phyloP scores from a whole-genome alignment of 2,329 filamentous ascomycete genomes.

The Aschersonia sp. region DNA sequence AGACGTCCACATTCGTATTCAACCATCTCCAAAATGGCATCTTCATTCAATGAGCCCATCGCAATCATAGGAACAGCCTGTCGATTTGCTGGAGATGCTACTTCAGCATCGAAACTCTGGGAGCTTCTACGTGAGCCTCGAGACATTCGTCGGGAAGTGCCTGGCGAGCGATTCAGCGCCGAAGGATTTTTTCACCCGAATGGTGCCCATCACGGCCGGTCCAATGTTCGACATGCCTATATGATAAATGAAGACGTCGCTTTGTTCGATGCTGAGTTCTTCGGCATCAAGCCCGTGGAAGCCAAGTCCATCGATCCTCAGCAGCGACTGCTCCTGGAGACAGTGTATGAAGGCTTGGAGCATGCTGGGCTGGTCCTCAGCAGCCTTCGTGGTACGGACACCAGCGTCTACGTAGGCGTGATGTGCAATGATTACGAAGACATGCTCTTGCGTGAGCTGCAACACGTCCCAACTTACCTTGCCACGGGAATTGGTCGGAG shows the following conservation, averaged over 20 bases:
- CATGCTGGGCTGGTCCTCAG: conserved; percentile 18
- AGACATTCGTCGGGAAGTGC: conserved; percentile 2
- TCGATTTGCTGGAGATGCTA: conserved; percentile 7
- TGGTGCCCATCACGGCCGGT: conserved; percentile 10
- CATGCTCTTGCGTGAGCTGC: conserved; percentile 5
- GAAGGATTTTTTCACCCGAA: conserved; percentile 18
- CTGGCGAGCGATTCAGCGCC: conserved; percentile 7
- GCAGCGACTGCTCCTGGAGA: conserved; percentile 23
- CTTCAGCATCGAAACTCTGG: conserved; percentile 7
- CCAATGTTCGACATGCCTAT: conserved; percentile 9
- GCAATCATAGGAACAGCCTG: conserved; percentile 4
- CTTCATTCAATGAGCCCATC: background rate
- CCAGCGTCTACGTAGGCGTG: conserved; percentile 5
- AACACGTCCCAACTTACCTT: conserved; percentile 17
- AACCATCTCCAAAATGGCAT: too few relatives aligned
- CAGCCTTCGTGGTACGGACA: conserved; percentile 6
- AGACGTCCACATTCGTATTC: too few relatives aligned
- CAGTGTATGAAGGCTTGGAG: conserved; percentile 26
- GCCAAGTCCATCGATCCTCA: conserved; percentile 25
- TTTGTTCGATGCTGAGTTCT: conserved; percentile 22
- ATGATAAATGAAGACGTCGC: conserved; percentile 13
- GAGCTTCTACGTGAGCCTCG: conserved; percentile 3
- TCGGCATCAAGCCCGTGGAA: conserved; percentile 22
- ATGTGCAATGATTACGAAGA: conserved; percentile 6
- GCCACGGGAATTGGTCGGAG: conserved; percentile 24